Percentiles rank a stretch among this genome's conserved stretches.
Conservation (phyloP, 768 basidiomycete species). For the Lactarius vividus region DNA sequence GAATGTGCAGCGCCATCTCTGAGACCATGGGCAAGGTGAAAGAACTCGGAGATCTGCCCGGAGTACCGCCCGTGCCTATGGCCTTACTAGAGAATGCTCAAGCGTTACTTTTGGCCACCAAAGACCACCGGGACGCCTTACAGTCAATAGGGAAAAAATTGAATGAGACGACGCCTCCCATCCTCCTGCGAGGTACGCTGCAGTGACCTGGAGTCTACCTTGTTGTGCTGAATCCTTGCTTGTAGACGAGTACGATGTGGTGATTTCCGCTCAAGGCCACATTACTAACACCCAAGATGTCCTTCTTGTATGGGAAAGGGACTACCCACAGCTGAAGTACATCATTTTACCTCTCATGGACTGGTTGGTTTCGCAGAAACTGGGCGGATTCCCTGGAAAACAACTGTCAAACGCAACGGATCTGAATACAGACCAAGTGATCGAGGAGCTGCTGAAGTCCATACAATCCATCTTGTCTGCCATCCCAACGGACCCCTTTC, state of each 20-base stretch:
- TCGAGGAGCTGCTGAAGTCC: conserved; percentile 62
- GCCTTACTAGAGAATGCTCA: conserved; percentile 12
- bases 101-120: conserved; percentile 11
- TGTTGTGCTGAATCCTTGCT: neutral
- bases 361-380: conserved; percentile 32
- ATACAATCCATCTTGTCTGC: conserved; percentile 57
- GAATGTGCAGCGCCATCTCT: conserved; percentile 20
- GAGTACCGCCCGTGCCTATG: conserved; percentile 4
- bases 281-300: conserved; percentile 4
- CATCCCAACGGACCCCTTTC: conserved; percentile 36
- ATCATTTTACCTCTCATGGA: conserved; percentile 35
- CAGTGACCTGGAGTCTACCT: neutral
- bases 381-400: neutral
- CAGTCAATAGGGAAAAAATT: conserved; percentile 3
- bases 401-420: neutral
- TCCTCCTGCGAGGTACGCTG: conserved; percentile 21
- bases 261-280: conserved; percentile 14
- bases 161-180: neutral
- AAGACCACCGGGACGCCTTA: conserved; percentile 1
- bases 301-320: conserved; percentile 19
- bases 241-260: conserved; percentile 18
- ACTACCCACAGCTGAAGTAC: conserved; percentile 32
- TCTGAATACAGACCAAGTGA: conserved; percentile 41
- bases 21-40: conserved; percentile 19
- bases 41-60: conserved; percentile 13